Evolutionary conservation across 148 eudicot genomes (phyloP).

Genomic region (Vaccinium macrocarpon): DNA sequence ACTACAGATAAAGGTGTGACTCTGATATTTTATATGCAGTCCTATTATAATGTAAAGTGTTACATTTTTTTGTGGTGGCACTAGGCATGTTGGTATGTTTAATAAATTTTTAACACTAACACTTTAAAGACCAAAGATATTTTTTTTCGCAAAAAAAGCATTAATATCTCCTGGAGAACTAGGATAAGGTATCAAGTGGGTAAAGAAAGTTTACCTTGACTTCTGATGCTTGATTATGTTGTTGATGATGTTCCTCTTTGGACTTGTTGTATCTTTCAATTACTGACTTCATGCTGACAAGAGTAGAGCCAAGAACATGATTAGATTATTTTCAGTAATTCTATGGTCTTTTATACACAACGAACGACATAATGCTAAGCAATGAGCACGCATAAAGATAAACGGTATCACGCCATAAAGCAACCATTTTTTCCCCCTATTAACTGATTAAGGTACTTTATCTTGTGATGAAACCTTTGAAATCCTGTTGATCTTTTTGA

Average conservation of each 20-base stretch:
- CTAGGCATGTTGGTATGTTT: background rate
- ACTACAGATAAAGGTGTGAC: no score
- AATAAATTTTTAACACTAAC: background rate
- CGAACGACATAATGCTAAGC: background rate
- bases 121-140: background rate
- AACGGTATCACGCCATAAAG: background rate
- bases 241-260: conserved; percentile 2
- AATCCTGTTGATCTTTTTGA: background rate
- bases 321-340: background rate
- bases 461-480: no score
- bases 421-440: background rate
- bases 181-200: background rate
- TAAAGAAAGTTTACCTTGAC: background rate
- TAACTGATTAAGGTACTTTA: background rate
- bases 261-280: conserved; percentile 4
- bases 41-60: background rate
- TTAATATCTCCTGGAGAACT: background rate
- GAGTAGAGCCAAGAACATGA: background rate
- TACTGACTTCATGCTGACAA: background rate
- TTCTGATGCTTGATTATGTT: background rate
- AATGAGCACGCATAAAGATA: background rate
- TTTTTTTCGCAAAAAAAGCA: background rate
- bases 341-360: background rate
- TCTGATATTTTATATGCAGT: background rate
- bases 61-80: background rate